Conservation (phyloP, 257 asterid species). For the Rauvolfia tetraphylla region DNA sequence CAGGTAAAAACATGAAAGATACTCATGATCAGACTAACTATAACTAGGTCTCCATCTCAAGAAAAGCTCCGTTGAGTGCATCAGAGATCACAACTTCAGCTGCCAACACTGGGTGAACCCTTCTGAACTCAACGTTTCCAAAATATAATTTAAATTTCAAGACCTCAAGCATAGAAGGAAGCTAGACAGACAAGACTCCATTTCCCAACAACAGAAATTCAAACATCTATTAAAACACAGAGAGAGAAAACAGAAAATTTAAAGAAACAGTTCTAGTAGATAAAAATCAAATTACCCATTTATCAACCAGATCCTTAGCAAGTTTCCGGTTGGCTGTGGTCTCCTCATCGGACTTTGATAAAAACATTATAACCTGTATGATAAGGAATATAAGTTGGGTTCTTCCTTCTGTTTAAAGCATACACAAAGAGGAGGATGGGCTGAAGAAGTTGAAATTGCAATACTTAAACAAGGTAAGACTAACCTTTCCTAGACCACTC, state of each 20-base stretch:
- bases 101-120: not conserved
- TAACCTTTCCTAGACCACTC: slow-evolving; percentile 96
- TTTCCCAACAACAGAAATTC: not conserved
- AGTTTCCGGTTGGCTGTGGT: slow-evolving; percentile 83
- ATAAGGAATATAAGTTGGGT: not conserved
- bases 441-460: not conserved
- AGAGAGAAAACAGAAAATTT: not conserved
- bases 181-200: not conserved
- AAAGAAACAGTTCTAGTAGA: not conserved
- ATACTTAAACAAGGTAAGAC: slow-evolving; percentile 12
- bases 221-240: not conserved
- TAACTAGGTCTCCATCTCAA: not conserved
- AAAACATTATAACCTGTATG: slow-evolving; percentile 88
- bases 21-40: not conserved
- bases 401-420: not conserved
- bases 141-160: not conserved
- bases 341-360: slow-evolving; percentile 93
- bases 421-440: not conserved
- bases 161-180: not conserved
- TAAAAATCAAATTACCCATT: slow-evolving; percentile 64
- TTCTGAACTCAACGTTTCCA: not conserved
- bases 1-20: not conserved
- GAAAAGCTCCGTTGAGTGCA: not conserved
- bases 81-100: not conserved
- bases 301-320: slow-evolving; percentile 95